Conservation (phyloP, 176 grass and related monocot genomes). For the Musa beccarii region DNA sequence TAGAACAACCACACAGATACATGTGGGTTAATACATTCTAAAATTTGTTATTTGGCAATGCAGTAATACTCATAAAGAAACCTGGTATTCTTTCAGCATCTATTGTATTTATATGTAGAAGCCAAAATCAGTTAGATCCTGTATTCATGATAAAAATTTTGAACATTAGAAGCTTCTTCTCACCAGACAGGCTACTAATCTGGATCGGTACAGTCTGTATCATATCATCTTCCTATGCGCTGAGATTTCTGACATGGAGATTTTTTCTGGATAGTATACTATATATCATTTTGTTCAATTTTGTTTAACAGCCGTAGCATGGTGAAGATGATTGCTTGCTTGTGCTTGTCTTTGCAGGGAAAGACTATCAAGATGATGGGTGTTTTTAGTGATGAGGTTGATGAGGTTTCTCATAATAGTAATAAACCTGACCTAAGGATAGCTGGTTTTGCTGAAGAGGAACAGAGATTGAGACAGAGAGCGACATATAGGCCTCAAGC, state of each 20-base stretch:
- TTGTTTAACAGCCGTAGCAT: neutral
- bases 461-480: constrained; percentile 51
- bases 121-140: too few species aligned
- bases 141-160: too few species aligned
- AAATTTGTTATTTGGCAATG: too few species aligned
- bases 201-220: too few species aligned
- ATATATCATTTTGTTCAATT: neutral
- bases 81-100: too few species aligned
- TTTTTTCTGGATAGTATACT: neutral
- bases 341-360: constrained; percentile 31
- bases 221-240: too few species aligned
- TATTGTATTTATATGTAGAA: too few species aligned
- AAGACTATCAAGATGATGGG: constrained; percentile 90
- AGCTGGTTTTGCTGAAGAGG: constrained; percentile 96
- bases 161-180: too few species aligned
- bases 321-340: neutral
- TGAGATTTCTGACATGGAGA: neutral
- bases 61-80: too few species aligned
- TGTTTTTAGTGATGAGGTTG: constrained; percentile 77
- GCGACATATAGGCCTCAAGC: constrained; percentile 31
- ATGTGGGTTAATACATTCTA: too few species aligned
- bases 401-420: constrained; percentile 74
- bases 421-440: constrained; percentile 51
- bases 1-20: too few species aligned
- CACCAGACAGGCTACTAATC: too few species aligned